These are phyloP conservation scores for Nicotiana tomentosiformis DNA, from an alignment of 257 asterid species.

Conservation along the genomic window DNA sequence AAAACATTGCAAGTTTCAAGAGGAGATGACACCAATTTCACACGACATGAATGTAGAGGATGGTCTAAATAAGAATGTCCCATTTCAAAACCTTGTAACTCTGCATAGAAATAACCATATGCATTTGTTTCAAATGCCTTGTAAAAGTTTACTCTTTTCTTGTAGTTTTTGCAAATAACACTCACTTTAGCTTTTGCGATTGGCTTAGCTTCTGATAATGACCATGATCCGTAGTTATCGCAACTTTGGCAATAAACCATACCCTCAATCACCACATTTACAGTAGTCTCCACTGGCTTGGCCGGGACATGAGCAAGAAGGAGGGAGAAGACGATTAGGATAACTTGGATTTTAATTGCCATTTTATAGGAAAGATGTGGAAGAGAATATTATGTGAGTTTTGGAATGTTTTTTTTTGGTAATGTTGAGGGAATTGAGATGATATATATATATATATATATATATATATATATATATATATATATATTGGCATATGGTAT, in stretches of 20 bases:
- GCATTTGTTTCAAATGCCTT: slow-evolving; percentile 50
- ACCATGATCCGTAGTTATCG: slow-evolving; percentile 47
- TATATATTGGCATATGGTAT: slow-evolving; percentile 12
- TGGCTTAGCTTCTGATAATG: slow-evolving; percentile 44
- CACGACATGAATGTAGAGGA: slow-evolving; percentile 79
- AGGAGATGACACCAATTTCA: slow-evolving; percentile 67
- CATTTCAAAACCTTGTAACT: slow-evolving; percentile 65
- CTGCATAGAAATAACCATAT: slow-evolving; percentile 70
- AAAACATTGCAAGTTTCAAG: slow-evolving; percentile 41
- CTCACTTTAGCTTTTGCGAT: slow-evolving; percentile 45
- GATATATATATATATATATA: too few species aligned
- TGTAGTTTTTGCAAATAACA: slow-evolving; percentile 67
- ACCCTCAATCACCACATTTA: slow-evolving; percentile 71
- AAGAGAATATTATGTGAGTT: not conserved
- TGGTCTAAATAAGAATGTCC: slow-evolving; percentile 66
- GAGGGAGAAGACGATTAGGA: slow-evolving; percentile 19
- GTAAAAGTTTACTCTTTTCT: slow-evolving; percentile 55
- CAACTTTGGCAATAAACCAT: slow-evolving; percentile 75
- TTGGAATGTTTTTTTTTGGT: not conserved
- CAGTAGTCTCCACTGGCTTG: slow-evolving; percentile 24
- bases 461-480: slow-evolving; percentile 11
- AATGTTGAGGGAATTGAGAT: slow-evolving; percentile 3
- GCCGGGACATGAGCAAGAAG: slow-evolving; percentile 30
- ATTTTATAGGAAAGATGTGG: slow-evolving; percentile 18
- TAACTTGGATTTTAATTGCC: slow-evolving; percentile 39